Evolutionary conservation across 495 filamentous ascomycete species (phyloP), one percentile per base, ranked within the genome.

Genomic region (Parathielavia hyrcaniae): DNA sequence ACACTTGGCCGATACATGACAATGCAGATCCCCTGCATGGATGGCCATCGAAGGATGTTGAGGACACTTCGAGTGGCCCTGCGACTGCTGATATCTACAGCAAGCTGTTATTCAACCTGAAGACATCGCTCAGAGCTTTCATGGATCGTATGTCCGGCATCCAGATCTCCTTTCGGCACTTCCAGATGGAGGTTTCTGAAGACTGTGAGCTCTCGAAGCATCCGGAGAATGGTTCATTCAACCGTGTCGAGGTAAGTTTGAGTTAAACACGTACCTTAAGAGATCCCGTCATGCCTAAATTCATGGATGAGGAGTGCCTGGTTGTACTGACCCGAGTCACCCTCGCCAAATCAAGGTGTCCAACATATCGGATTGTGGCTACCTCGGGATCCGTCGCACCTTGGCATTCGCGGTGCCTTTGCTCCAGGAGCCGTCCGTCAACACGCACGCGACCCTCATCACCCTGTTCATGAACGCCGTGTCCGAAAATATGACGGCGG

Each of bases 401-500:
- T 1, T 35, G 13, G 14, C 30, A 1, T 17, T 35, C 10, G n/a
- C 67, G 26, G 23, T 19, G 1, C 68, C 69, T 4, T 55, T 70
- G 7, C 61, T 72, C 22, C 62, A 61, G 49, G 6, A 13, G 1
- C 67, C 63, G 0, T 8, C 22, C 3, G 11, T 22, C 3, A 72
- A 71, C 23, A 59, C 51, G 5, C 61, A 72, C 47, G 68, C 67
- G 11, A 69, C 65, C 6, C 52, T 71, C 34, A 68, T 71, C 17
- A 66, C 62, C 17, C 40, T 69, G 0, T 72, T 69, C 39, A 58
- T 65, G 23, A 62, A 69, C 43, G 69, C 63, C 12, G 58, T 66
- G n/a, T 40, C 65, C 66, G 61, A 77, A 12, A 30, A 47, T 13
- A 30, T 3, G 13, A 32, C 45, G 2, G 2, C 1, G 9, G 22